phyloP scores from a whole-genome alignment of 2,329 filamentous ascomycete genomes.

The Fusarium irregulare region DNA sequence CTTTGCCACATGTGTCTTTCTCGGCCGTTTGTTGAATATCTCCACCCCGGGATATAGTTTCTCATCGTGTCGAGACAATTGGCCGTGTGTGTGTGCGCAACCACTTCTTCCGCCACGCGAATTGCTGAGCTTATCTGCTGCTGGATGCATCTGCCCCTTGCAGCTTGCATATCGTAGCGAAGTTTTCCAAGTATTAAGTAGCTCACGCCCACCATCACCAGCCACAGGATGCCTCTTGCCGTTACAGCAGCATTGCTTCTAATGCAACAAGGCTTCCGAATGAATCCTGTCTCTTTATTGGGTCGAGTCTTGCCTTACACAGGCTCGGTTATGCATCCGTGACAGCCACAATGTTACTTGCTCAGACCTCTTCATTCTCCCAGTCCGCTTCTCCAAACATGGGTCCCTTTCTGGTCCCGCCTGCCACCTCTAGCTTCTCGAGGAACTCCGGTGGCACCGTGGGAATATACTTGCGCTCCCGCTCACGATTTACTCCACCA shows the following conservation, averaged over 20 bases:
- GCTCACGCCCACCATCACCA: conserved; percentile 7
- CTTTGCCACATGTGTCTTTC: conserved; percentile 10
- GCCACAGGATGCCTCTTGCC: conserved; percentile 10
- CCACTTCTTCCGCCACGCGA: conserved; percentile 20
- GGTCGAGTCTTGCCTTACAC: not conserved
- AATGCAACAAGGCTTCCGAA: conserved; percentile 9
- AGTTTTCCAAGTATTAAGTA: conserved; percentile 27
- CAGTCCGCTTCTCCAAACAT: conserved; percentile 74
- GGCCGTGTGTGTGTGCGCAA: conserved; percentile 4
- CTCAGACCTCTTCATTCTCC: conserved; percentile 72
- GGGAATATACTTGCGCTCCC: conserved; percentile 94
- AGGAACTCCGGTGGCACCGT: conserved; percentile 95
- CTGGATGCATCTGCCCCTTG: conserved; percentile 37
- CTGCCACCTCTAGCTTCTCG: conserved; percentile 79
- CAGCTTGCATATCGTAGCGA: conserved; percentile 40
- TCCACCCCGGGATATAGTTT: conserved; percentile 11
- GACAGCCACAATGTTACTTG: conserved; percentile 15
- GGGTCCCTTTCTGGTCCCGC: conserved; percentile 60
- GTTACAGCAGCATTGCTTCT: conserved; percentile 11
- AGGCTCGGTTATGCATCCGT: not conserved
- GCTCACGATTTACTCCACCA: conserved; percentile 89
- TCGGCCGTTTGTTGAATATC: conserved; percentile 24
- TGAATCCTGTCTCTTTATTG: not conserved
- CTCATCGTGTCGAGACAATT: conserved; percentile 4
- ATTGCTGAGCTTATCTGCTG: conserved; percentile 19